Conservation (phyloP, 2,329 filamentous ascomycete genomes). For the Ophiostoma fasciatum region DNA sequence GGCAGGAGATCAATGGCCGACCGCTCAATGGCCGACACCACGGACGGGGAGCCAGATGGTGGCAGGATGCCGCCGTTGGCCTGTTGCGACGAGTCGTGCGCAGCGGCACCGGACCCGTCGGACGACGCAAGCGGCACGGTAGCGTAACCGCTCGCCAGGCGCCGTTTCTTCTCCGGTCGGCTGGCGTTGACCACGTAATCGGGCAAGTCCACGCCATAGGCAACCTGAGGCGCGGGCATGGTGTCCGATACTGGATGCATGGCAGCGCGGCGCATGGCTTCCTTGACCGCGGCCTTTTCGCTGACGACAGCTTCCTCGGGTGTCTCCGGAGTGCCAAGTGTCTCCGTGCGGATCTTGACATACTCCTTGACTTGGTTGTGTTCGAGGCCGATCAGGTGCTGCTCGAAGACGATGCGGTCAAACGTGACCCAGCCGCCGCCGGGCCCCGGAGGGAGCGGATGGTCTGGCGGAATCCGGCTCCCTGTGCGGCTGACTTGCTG, state of each 20-base stretch:
- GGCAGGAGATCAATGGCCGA: slow-evolving; percentile 26
- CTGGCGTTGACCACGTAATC: slow-evolving; percentile 22
- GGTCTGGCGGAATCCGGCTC: slow-evolving; percentile 28
- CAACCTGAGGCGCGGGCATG: slow-evolving; percentile 28
- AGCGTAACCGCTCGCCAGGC: slow-evolving; percentile 17
- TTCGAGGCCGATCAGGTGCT: slow-evolving; percentile 39
- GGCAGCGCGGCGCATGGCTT: slow-evolving; percentile 30
- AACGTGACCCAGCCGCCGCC: slow-evolving; percentile 52
- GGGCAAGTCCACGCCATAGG: slow-evolving; percentile 35
- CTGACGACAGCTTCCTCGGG: slow-evolving; percentile 24
- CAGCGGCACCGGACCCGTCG: neutral
- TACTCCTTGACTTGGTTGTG: slow-evolving; percentile 48
- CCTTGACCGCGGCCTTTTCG: slow-evolving; percentile 28
- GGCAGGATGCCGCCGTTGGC: neutral
- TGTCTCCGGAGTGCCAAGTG: slow-evolving; percentile 17
- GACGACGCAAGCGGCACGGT: slow-evolving; percentile 1
- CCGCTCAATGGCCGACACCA: slow-evolving; percentile 10
- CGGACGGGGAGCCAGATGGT: slow-evolving; percentile 7
- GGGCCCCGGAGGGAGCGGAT: slow-evolving; percentile 39
- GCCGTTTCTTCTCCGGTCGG: slow-evolving; percentile 28
- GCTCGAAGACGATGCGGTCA: slow-evolving; percentile 42
- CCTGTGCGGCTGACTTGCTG: slow-evolving; percentile 34
- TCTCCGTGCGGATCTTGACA: slow-evolving; percentile 36
- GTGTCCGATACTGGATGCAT: slow-evolving; percentile 29
- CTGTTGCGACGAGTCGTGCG: neutral